A percentile compares a stretch with the other conserved stretches of the same genome.
phyloP scores from a whole-genome alignment of 495 filamentous ascomycete genomes.

The Viridothelium virens region DNA sequence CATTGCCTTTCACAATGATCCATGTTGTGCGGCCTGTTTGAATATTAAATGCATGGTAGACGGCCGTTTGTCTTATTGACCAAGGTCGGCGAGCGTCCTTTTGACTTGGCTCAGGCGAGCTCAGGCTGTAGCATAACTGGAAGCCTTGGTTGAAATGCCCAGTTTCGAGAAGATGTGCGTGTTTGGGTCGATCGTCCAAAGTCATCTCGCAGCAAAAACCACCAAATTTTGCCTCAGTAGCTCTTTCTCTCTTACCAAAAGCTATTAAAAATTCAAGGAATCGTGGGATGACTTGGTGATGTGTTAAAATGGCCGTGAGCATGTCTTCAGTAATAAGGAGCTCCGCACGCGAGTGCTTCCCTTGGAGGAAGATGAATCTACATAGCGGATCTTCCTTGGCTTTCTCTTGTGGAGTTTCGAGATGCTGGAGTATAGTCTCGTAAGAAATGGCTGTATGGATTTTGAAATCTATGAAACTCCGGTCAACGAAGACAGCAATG shows the following conservation, averaged over 20 bases:
- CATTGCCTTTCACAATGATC: slow-evolving; percentile 25
- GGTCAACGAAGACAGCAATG: no score
- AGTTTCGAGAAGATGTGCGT: slow-evolving; percentile 28
- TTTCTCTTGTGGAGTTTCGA: no score
- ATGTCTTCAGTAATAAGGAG: slow-evolving; percentile 27
- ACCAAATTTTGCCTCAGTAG: slow-evolving; percentile 31
- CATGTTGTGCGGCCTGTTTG: slow-evolving; percentile 27
- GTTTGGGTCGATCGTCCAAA: not conserved
- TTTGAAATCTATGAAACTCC: no score
- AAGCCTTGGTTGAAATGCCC: slow-evolving; percentile 37
- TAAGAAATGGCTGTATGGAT: no score
- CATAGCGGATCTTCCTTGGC: no score
- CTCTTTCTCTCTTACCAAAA: slow-evolving; percentile 36
- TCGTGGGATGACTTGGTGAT: slow-evolving; percentile 41
- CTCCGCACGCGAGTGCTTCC: not conserved
- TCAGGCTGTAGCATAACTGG: slow-evolving; percentile 42
- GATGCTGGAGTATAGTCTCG: no score
- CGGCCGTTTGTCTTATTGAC: slow-evolving; percentile 37
- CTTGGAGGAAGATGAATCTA: no score
- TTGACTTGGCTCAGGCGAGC: slow-evolving; percentile 31
- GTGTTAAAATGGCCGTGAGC: slow-evolving; percentile 31
- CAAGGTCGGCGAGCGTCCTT: slow-evolving; percentile 31
- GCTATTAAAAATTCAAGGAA: slow-evolving; percentile 41
- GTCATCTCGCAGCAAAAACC: slow-evolving; percentile 19
- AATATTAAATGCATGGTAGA: slow-evolving; percentile 43